Conservation (phyloP, 306 rosid genomes). For the Mimosa bimucronata region DNA sequence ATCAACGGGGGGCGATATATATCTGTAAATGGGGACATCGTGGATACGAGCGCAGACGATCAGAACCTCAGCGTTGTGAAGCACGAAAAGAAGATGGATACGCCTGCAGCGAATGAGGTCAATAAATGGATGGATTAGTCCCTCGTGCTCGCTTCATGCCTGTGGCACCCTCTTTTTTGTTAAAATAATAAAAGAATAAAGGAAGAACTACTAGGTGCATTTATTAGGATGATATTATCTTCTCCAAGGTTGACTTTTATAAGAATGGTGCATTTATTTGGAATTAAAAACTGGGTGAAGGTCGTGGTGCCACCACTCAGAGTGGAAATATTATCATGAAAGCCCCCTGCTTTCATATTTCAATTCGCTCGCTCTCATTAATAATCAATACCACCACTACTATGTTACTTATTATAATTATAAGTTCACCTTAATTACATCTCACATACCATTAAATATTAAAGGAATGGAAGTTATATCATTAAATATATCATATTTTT, state of each 20-base stretch:
- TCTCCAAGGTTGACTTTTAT: slow-evolving; percentile 15
- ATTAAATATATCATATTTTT: too few species aligned
- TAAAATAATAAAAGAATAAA: too few species aligned
- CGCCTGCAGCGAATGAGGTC: background rate
- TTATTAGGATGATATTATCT: background rate
- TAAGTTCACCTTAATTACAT: too few species aligned
- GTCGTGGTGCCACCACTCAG: slow-evolving; percentile 29
- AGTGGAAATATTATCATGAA: slow-evolving; percentile 23
- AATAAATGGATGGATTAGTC: too few species aligned
- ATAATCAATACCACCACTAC: background rate
- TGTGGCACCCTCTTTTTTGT: background rate
- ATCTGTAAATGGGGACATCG: background rate
- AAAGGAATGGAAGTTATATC: too few species aligned
- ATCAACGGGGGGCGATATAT: background rate
- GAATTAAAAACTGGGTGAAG: background rate
- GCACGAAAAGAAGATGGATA: background rate
- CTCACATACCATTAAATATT: too few species aligned
- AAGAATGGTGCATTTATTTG: background rate
- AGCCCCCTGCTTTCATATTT: background rate
- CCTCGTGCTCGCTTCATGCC: background rate
- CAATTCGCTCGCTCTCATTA: slow-evolving; percentile 20
- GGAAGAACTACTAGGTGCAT: too few species aligned
- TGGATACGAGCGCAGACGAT: background rate
- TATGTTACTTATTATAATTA: too few species aligned
- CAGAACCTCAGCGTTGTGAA: background rate